These are phyloP conservation scores for Cladorrhinum sp. DNA, from an alignment of 2,329 filamentous ascomycete genomes.

Conservation along the genomic window DNA sequence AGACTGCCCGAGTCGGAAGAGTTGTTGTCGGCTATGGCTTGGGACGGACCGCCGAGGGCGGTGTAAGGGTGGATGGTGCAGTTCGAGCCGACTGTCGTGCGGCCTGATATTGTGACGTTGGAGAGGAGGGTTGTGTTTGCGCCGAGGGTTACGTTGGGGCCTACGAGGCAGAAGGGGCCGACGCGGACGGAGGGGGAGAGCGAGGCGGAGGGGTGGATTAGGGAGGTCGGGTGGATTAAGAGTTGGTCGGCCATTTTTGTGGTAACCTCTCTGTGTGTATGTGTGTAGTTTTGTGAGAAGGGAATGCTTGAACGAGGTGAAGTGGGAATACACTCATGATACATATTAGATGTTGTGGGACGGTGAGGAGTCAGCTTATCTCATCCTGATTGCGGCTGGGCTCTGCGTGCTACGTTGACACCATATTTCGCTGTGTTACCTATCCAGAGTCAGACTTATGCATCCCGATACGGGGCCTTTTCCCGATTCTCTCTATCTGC, in stretches of 20 bases:
- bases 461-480: too few relatives aligned
- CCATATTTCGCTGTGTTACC: too few relatives aligned
- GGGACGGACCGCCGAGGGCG: background rate
- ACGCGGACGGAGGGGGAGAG: background rate
- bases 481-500: too few relatives aligned
- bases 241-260: background rate
- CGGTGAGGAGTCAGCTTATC: too few relatives aligned
- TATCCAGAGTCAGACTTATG: too few relatives aligned
- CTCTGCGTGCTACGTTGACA: too few relatives aligned
- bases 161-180: background rate
- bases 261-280: too few relatives aligned
- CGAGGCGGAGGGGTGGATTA: background rate
- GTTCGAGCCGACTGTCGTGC: background rate
- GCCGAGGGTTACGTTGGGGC: background rate
- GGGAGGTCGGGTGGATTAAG: background rate
- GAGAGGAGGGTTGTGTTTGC: background rate
- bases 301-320: too few relatives aligned
- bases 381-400: too few relatives aligned
- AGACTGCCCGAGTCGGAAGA: background rate
- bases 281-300: too few relatives aligned
- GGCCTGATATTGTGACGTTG: background rate
- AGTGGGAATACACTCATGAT: too few relatives aligned
- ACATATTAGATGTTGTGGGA: too few relatives aligned
- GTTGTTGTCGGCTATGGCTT: background rate
- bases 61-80: conserved; percentile 1